Base-by-base conservation (phyloP, 139 green algal genomes). In the Raphidocelis subcapitata region DNA sequence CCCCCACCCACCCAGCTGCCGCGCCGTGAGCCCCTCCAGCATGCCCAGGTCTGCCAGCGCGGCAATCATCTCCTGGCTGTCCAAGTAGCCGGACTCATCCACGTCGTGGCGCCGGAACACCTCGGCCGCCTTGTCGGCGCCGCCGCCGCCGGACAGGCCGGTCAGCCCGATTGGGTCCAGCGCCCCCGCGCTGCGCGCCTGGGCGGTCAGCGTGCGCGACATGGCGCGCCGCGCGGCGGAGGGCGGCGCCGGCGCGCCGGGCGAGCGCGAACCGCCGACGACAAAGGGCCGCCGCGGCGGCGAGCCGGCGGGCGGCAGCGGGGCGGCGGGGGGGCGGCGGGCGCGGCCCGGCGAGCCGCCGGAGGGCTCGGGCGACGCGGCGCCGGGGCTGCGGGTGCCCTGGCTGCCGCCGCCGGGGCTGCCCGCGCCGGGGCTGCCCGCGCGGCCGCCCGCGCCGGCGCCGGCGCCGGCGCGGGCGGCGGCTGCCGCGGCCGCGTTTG, bases 91-190 rank as follows among this genome's bases (percentile, higher is more conserved):
- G 67, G 33, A 54, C 14, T 29, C 54, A 28, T 74, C 52, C 31
- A n/a, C 23, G 64, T 89, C 83, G 55, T 89, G 80, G 26, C 81
- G 81, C 24, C 80, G 79, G 77, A 89, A 89, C 55, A 89, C 84
- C 29, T 85, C 65, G n/a, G 77, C 83, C 5, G 83, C 83, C 64
- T 85, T 84, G 73, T 83, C 77, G 8, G 74, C 77, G 2, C 77
- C 77, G 2, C 83, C 83, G 14, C 83, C 83, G 3, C 76, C 80
- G 5, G 83, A 77, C 61, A 89, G 55, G 8, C 76, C 69, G 15
- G 29, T 28, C 12, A 76, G 46, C 3, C 69, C 69, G 23, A 36
- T 60, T 1, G 56, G 55, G 41, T 75, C 69, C 0, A 60, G 2
- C 24, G 56, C 33, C 26, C 52, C 49, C 26, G 65, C 33, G 1